These are phyloP conservation scores for Fonsecaea pedrosoi DNA, from an alignment of 2,329 filamentous ascomycete species.

Conservation along the genomic window DNA sequence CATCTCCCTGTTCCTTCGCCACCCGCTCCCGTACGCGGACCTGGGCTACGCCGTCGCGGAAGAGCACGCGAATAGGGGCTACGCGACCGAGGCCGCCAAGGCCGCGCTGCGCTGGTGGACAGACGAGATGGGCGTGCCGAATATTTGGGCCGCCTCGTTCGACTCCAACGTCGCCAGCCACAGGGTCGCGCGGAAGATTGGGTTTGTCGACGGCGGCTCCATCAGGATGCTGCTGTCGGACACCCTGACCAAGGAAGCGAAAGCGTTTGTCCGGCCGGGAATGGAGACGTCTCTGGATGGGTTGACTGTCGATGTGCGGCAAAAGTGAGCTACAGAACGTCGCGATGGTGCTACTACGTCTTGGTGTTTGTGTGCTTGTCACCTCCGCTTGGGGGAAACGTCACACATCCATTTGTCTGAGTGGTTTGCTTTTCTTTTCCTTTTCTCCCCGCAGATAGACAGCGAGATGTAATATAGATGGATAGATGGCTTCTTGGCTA, in stretches of 20 bases:
- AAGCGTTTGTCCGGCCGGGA: conserved; percentile 15
- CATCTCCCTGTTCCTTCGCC: conserved; percentile 14
- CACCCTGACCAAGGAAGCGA: not conserved
- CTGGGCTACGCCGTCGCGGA: conserved; percentile 13
- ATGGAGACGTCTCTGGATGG: conserved; percentile 16
- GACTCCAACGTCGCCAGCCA: conserved; percentile 17
- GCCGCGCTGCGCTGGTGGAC: conserved; percentile 22
- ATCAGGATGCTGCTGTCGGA: conserved; percentile 2
- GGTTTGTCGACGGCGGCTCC: conserved; percentile 19
- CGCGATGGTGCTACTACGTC: too few relatives aligned
- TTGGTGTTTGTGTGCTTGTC: not conserved
- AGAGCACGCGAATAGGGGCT: conserved; percentile 14
- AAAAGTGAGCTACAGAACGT: not conserved
- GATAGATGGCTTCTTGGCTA: too few relatives aligned
- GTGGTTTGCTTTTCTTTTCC: too few relatives aligned
- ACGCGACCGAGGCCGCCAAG: conserved; percentile 25
- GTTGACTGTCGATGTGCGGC: conserved; percentile 14
- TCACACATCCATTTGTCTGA: too few relatives aligned
- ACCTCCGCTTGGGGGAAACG: not conserved
- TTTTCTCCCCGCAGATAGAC: too few relatives aligned
- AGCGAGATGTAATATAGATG: too few relatives aligned
- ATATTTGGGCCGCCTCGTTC: conserved; percentile 21
- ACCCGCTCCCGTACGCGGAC: conserved; percentile 18
- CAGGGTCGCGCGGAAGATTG: conserved; percentile 21
- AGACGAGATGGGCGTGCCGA: conserved; percentile 8